Base-by-base conservation (phyloP, 2,329 filamentous ascomycete species). In the Tolypocladium guangdongense region DNA sequence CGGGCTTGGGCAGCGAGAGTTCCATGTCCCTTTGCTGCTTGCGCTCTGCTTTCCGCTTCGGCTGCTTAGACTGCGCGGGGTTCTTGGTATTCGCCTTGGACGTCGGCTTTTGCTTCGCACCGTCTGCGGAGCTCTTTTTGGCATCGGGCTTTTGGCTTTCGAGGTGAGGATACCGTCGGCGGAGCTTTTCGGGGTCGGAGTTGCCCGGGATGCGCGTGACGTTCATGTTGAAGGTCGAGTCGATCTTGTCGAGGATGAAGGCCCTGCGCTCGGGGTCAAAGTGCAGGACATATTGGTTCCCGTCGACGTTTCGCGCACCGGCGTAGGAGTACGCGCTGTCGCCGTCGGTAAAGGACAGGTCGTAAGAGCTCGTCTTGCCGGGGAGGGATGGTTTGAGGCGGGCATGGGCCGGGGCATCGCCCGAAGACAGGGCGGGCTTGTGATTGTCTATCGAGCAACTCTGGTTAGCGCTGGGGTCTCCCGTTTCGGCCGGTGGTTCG, bases 141-240 rank as follows among this genome's bases (percentile, higher is more conserved):
- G 56, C 57, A 63, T 66, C n/a, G 58, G 54, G 51, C 58, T 60
- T 37, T 48, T 50, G 20, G 56, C 50, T 33, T 27, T 76, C 74
- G 38, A 93, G 76, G 56, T 88, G 88, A 11, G 82, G 76, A 64
- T 88, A 84, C 63, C 85, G 78, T 50, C 82, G 78, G 49, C 81
- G 77, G 41, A 95, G 74, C 62, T 78, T 81, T 33, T 80, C 78
- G 52, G 77, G 70, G 59, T 88, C 81, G 52, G 76, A 73, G 62
- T 86, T 84, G 58, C 77, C 80, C 2, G 86, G 88, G 16, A 83
- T 83, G 53, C 78, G 82, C 51, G 81, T 83, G 52, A 96, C 72
- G 68, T 96, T 96, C 85, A 96, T 91, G 63, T 89, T 85, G 70
- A 95, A 87, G 39, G 84, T 84, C n/a, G 84, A 86, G 64, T 89